Base-by-base conservation (phyloP, 108 stramenopile species). In the Cyclostephanos invisitatus region DNA sequence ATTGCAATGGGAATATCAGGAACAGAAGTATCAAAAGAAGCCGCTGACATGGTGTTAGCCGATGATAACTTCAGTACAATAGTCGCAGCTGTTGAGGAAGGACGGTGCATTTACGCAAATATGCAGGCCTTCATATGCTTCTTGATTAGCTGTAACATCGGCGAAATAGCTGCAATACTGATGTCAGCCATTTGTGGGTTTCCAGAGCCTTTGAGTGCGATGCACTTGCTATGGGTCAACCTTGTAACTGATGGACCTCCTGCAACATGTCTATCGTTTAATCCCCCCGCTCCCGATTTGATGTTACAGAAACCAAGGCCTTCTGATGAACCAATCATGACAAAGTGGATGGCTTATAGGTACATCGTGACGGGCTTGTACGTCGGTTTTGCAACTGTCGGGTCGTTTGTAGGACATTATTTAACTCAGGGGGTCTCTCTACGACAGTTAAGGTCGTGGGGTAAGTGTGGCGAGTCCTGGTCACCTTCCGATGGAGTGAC, bases 21-120 rank as follows among this genome's bases (percentile, higher is more conserved):
- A n/a, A 93, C 91, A 15, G 91, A 92, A 59, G 90, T 91, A 7
- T 81, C 84, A 51, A 89, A 94, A 77, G 87, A 90, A 55, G 95
- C 95, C 3, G 89, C 91, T 29, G 90, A 93, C 67, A 92, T 95
- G 90, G 72, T 96, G 36, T 73, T 99, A 20, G 96, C 96, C 12
- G 98, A 99, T 64, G 98, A 98, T 72, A 97, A 98, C 81, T 98
- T 99, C 70, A 93, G 95, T 15, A 97, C 98, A 24, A 99, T 99
- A 63, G 98, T 98, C 21, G 75, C 72, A 17, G 98, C 98, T 8
- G 96, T 98, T 15, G 96, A 97, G 80, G 97, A 98, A 85, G 99
- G 99, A 2, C 83, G 99, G 14, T 88, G 91, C 42, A 98, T 99
- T 68, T 98, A 97, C 82, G 91, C 91, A 68, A 98, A 98, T 76